phyloP scores from a whole-genome alignment of 768 basidiomycete genomes.

The Lactifluus hygrophoroides region DNA sequence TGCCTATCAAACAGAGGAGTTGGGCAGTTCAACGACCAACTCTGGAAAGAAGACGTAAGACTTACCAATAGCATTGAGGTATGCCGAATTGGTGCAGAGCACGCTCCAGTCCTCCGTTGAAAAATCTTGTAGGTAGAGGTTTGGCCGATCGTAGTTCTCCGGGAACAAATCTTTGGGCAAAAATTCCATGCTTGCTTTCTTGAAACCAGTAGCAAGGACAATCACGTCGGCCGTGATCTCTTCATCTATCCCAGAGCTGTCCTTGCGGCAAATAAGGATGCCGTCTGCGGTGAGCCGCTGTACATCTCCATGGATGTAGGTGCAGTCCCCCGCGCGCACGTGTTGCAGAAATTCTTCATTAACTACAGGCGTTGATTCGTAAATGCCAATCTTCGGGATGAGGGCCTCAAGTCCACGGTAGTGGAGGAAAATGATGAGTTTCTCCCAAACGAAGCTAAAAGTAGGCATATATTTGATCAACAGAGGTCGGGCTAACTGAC shows the following conservation, averaged over 20 bases:
- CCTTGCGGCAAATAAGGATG: constrained; percentile 31
- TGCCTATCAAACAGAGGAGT: constrained; percentile 10
- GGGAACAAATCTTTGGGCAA: constrained; percentile 42
- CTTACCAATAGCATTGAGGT: constrained; percentile 42
- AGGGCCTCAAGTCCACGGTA: constrained; percentile 40
- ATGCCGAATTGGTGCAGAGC: constrained; percentile 43
- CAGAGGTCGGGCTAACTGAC: background rate
- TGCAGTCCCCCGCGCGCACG: constrained; percentile 34
- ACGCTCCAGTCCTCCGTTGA: constrained; percentile 45
- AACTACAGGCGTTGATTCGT: constrained; percentile 35
- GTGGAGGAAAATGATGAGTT: constrained; percentile 35
- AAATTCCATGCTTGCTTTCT: constrained; percentile 39
- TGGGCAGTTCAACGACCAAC: background rate
- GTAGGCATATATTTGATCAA: background rate
- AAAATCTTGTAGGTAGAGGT: constrained; percentile 32
- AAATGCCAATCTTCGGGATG: constrained; percentile 36
- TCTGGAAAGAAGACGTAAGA: background rate
- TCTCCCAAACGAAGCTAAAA: constrained; percentile 39
- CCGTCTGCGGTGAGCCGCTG: constrained; percentile 17
- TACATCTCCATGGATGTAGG: constrained; percentile 42
- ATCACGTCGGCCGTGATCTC: constrained; percentile 39
- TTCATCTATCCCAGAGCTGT: background rate
- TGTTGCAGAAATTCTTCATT: constrained; percentile 42
- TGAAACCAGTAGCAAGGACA: constrained; percentile 46
- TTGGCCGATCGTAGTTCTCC: constrained; percentile 42